Conservation (phyloP, 2,329 filamentous ascomycete genomes). For the Cryphonectria parasitica region DNA sequence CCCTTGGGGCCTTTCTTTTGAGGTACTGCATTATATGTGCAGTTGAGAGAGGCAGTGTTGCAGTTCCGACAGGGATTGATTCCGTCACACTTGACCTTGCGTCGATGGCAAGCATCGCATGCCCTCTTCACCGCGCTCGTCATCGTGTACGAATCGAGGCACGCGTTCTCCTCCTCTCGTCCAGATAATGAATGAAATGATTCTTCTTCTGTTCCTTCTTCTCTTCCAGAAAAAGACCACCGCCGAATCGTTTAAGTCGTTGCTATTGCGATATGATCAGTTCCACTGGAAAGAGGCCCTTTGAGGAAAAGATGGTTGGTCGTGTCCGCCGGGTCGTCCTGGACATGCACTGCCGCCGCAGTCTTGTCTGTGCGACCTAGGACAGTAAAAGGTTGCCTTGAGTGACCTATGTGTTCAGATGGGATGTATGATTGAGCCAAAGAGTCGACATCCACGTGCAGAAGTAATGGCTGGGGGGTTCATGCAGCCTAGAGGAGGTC, state of each 20-base stretch:
- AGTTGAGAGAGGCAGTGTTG: conserved; percentile 66
- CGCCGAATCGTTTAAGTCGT: neutral
- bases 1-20: conserved; percentile 80
- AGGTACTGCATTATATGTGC: conserved; percentile 75
- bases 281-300: neutral
- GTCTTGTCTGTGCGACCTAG: neutral
- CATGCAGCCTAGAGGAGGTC: conserved; percentile 20
- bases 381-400: neutral
- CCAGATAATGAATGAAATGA: neutral
- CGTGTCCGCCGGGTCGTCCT: neutral
- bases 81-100: conserved; percentile 76
- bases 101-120: conserved; percentile 74
- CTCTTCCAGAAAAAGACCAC: neutral
- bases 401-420: conserved; percentile 1
- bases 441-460: conserved; percentile 10
- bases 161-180: neutral
- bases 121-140: conserved; percentile 62
- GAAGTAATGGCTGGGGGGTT: conserved; percentile 22
- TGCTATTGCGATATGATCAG: neutral
- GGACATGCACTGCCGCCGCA: neutral
- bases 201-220: neutral
- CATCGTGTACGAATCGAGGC: conserved; percentile 39
- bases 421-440: neutral
- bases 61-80: conserved; percentile 74
- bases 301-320: neutral